These are phyloP conservation scores for Neurospora sp. DNA, from an alignment of 495 filamentous ascomycete species.

Conservation along the genomic window DNA sequence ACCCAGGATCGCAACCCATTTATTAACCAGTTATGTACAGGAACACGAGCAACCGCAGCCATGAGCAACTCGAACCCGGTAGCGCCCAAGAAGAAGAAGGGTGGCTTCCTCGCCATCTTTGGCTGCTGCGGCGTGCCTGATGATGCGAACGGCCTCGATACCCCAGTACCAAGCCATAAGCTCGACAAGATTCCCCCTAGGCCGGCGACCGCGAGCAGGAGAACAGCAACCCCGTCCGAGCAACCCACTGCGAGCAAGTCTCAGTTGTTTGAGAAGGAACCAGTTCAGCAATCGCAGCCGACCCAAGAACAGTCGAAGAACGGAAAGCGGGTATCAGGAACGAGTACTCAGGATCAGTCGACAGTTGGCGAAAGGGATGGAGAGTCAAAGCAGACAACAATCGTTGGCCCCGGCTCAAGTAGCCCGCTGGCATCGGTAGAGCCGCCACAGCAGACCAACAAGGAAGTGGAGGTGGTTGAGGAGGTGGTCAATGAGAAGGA, in stretches of 20 bases:
- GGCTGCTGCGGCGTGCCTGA: conserved; percentile 69
- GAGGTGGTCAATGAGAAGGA: conserved; percentile 25
- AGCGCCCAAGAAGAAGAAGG: conserved; percentile 52
- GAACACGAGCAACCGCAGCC: conserved; percentile 37
- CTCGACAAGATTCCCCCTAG: conserved; percentile 42
- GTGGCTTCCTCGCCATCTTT: conserved; percentile 59
- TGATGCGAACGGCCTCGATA: conserved; percentile 51
- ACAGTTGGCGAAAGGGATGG: conserved; percentile 31
- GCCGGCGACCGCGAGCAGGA: conserved; percentile 43
- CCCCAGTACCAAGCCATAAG: conserved; percentile 56
- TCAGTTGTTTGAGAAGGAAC: conserved; percentile 36
- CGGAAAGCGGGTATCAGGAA: conserved; percentile 33
- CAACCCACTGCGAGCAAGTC: conserved; percentile 43
- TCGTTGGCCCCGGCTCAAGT: conserved; percentile 24
- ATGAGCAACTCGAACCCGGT: conserved; percentile 35
- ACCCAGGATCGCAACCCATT: conserved; percentile 59
- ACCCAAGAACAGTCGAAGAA: conserved; percentile 25
- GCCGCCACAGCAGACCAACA: conserved; percentile 19
- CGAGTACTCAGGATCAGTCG: conserved; percentile 33
- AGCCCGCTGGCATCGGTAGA: conserved; percentile 37
- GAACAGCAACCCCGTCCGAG: conserved; percentile 43
- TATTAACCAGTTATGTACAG: conserved; percentile 36
- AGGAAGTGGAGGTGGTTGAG: conserved; percentile 16
- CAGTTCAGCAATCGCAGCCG: conserved; percentile 18
- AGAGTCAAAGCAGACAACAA: conserved; percentile 38